Base-by-base conservation (phyloP, 176 grass and related monocot species). In the Themeda triandra region DNA sequence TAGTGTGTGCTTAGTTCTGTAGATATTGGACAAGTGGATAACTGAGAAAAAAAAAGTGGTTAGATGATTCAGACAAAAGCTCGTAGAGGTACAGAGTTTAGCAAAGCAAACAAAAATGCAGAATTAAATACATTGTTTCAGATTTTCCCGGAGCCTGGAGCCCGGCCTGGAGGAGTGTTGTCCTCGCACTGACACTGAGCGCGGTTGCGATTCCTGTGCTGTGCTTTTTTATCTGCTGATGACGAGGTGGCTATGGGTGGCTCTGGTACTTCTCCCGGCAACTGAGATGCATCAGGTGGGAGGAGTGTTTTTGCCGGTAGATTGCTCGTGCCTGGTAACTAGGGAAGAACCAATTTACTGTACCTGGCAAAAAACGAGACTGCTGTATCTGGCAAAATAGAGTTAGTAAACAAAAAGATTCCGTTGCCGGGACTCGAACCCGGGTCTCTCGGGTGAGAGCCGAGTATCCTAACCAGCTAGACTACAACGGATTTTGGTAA, bases 381-480 rank as follows among this genome's bases (percentile, higher is more conserved):
- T n/a, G n/a, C 8, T 10, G 37, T 40, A 36, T 6, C 41, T 42
- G 41, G 44, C 44, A 46, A 49, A 45, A 49, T 19, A 1, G 48
- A 6, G n/a, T n/a, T 0, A 5, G 15, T 4, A 29, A 21, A 49
- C 13, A 29, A 11, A 2, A 0, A 1, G 1, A 7, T 89, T 89
- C 82, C 82, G 69, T 89, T 84, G 87, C 87, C 82, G 82, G 87
- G 82, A 89, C 76, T 80, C 69, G 81, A 84, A 83, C 81, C 66
- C 63, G 13, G 84, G 92, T 90, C 90, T 93, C 85, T 98, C 79
- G 88, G 85, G 87, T 93, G 89, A 95, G 93, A 93, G 91, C 91
- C 87, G 87, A 98, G 87, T 92, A 98, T 94, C 96, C 93, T 94
- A 89, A 94, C 87, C 93, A 94, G 76, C 87, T 93, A 98, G 89